Evolutionary conservation across 208 protist genomes (phyloP).

Genomic region (Vickermania ingenoplastis): DNA sequence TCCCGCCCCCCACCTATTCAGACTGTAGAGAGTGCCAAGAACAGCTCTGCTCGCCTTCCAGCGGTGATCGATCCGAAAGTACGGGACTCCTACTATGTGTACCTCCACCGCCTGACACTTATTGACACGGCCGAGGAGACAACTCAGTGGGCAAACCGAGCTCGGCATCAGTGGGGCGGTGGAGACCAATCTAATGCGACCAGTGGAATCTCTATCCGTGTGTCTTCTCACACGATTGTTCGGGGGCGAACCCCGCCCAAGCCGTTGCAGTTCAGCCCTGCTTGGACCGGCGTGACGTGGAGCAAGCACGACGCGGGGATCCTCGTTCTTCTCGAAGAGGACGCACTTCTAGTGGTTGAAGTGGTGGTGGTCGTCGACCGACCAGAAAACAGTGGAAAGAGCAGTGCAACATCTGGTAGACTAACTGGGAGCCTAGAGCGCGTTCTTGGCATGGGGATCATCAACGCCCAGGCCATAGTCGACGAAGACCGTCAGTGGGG

Average conservation of each 20-base stretch:
- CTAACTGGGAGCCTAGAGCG: background rate
- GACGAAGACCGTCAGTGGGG: slow-evolving; percentile 55
- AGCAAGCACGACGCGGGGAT: slow-evolving; percentile 20
- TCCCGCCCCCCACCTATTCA: too few species aligned
- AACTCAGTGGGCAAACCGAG: slow-evolving; percentile 45
- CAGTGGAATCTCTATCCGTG: slow-evolving; percentile 39
- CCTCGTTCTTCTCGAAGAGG: slow-evolving; percentile 37
- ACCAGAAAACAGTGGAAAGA: too few species aligned
- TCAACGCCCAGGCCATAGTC: slow-evolving; percentile 63
- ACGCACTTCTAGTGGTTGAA: slow-evolving; percentile 68
- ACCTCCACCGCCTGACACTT: slow-evolving; percentile 50
- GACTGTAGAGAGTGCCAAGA: too few species aligned
- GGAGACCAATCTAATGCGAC: slow-evolving; percentile 5
- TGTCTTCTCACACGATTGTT: slow-evolving; percentile 38
- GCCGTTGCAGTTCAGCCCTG: slow-evolving; percentile 26
- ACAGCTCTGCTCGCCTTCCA: too few species aligned
- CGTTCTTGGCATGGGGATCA: slow-evolving; percentile 49
- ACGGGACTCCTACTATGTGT: background rate
- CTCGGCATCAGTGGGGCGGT: slow-evolving; percentile 60
- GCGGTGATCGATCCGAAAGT: too few species aligned
- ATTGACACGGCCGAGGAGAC: slow-evolving; percentile 78
- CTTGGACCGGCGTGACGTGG: slow-evolving; percentile 31
- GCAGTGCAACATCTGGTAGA: background rate
- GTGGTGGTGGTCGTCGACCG: slow-evolving; percentile 32
- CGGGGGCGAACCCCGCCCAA: slow-evolving; percentile 38